Evolutionary conservation across 2,329 filamentous ascomycete species (phyloP).

Genomic region (Pyrenophora tritici-repentis): DNA sequence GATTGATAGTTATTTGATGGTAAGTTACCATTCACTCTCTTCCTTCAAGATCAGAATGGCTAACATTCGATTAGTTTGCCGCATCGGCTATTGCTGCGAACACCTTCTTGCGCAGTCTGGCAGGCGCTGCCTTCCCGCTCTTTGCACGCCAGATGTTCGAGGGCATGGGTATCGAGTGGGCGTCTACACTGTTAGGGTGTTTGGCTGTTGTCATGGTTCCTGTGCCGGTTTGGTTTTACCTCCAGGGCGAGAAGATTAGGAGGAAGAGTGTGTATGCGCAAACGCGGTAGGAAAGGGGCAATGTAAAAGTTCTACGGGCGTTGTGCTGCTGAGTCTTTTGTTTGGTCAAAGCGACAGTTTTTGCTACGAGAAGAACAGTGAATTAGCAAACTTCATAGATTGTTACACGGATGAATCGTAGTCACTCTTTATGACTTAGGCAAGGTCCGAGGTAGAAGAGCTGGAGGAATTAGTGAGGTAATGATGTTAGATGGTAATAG

Average conservation of each 20-base stretch:
- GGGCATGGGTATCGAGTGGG: constrained; percentile 57
- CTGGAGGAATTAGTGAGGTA: no score
- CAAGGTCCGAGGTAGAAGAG: no score
- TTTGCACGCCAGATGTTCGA: constrained; percentile 63
- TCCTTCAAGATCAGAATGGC: neutral
- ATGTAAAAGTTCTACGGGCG: no score
- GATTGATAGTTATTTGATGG: constrained; percentile 64
- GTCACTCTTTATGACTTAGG: no score
- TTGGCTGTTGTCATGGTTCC: constrained; percentile 52
- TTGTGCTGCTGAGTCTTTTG: no score
- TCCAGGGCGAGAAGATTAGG: constrained; percentile 51
- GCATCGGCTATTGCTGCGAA: constrained; percentile 62
- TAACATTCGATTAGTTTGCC: constrained; percentile 46
- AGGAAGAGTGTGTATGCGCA: constrained; percentile 52
- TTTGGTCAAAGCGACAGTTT: no score
- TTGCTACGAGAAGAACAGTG: no score
- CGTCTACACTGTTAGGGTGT: constrained; percentile 52
- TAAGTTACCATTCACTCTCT: constrained; percentile 11
- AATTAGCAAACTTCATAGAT: no score
- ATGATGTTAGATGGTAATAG: no score
- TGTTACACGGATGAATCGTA: no score
- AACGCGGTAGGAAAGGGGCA: constrained; percentile 15
- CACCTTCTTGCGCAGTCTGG: constrained; percentile 58
- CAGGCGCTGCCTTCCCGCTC: constrained; percentile 58
- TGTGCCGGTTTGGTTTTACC: constrained; percentile 53